Evolutionary conservation across 2,329 filamentous ascomycete species (phyloP).

Genomic region (Annulohypoxylon truncatum): DNA sequence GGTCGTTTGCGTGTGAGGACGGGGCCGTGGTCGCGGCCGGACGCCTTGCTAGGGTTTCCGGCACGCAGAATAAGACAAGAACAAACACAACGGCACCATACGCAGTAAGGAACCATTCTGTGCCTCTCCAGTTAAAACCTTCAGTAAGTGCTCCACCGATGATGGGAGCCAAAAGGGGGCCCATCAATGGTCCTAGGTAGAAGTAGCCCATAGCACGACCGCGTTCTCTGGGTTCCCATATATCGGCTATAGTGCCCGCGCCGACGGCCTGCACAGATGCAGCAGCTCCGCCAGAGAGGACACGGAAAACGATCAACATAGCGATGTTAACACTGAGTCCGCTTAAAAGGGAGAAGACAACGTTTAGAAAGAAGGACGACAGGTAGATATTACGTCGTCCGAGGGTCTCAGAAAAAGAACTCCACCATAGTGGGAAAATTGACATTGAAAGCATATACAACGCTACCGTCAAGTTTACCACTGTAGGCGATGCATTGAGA

Average conservation of each 20-base stretch:
- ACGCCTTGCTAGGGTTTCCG: constrained; percentile 68
- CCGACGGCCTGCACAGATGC: constrained; percentile 86
- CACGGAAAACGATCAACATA: constrained; percentile 82
- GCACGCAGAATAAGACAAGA: constrained; percentile 69
- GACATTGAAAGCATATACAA: constrained; percentile 86
- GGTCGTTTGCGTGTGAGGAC: constrained; percentile 28
- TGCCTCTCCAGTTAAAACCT: constrained; percentile 77
- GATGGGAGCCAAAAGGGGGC: constrained; percentile 80
- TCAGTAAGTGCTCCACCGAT: constrained; percentile 79
- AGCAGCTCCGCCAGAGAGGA: constrained; percentile 79
- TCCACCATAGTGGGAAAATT: constrained; percentile 90
- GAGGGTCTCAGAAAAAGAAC: constrained; percentile 78
- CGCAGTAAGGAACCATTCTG: constrained; percentile 80
- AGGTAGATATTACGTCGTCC: constrained; percentile 85
- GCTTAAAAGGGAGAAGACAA: constrained; percentile 75
- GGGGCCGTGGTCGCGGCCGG: constrained; percentile 6
- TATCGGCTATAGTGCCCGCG: constrained; percentile 83
- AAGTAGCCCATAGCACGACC: constrained; percentile 86
- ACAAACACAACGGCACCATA: constrained; percentile 72
- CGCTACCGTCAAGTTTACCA: constrained; percentile 80
- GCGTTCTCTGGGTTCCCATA: constrained; percentile 79
- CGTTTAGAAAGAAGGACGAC: constrained; percentile 77
- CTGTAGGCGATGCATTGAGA: constrained; percentile 70
- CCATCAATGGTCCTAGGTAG: constrained; percentile 81
- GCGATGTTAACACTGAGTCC: constrained; percentile 76